Evolutionary conservation across 768 basidiomycete species (phyloP).

Genomic region (Lepiota brunneoincarnata): DNA sequence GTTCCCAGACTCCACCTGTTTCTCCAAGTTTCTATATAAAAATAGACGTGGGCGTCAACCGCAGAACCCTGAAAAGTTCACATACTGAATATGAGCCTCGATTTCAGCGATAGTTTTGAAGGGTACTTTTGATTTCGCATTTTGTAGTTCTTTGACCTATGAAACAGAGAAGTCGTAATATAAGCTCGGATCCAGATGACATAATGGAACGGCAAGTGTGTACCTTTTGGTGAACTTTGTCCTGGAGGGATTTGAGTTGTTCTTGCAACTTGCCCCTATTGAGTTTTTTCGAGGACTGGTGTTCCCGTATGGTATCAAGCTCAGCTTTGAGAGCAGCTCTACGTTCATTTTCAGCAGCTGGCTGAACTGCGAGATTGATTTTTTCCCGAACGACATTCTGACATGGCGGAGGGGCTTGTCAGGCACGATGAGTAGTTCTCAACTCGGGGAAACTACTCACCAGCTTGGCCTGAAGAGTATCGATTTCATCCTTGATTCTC

Average conservation of each 20-base stretch:
- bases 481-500: conserved; percentile 79
- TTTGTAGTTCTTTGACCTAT: conserved; percentile 85
- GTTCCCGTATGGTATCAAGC: conserved; percentile 72
- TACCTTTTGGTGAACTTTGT: conserved; percentile 81
- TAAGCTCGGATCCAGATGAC: not conserved
- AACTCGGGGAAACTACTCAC: conserved; percentile 45
- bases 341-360: conserved; percentile 51
- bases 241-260: conserved; percentile 77
- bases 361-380: conserved; percentile 51
- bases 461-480: conserved; percentile 72
- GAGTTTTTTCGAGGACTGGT: conserved; percentile 76
- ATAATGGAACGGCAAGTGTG: not conserved
- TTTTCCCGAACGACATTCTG: conserved; percentile 76
- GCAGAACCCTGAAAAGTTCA: conserved; percentile 9
- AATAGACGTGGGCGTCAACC: conserved; percentile 10
- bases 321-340: conserved; percentile 73
- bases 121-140: conserved; percentile 70
- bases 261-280: conserved; percentile 71
- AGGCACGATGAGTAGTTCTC: conserved; percentile 8
- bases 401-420: conserved; percentile 11
- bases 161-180: conserved; percentile 5
- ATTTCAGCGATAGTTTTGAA: conserved; percentile 86
- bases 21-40: conserved; percentile 67
- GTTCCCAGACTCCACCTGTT: conserved; percentile 86
- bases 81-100: conserved; percentile 83